Evolutionary conservation across 345 rosid species (phyloP), one percentile per base, ranked within the genome.

Genomic region (Conringia planisiliqua): DNA sequence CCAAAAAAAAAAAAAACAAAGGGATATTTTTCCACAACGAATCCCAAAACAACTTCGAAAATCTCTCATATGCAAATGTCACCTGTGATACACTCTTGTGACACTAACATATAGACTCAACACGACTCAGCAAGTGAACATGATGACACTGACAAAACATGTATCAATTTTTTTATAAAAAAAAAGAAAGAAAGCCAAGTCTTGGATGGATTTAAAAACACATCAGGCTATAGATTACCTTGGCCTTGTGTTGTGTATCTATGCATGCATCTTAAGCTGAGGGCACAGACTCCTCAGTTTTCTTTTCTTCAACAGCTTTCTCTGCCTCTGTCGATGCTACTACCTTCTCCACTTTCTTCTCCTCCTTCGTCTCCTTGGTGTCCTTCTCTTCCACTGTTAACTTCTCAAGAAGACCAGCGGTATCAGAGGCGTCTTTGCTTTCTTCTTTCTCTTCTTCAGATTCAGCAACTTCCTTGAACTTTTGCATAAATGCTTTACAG

Each of bases 401-500:
- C 70, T 81, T 88, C 79, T 88, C 86, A 9, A 93, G 88, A 52
- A 83, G 88, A 36, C 83, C 88, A 47, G 90, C 94, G n/a, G 92
- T 72, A n/a, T 84, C 86, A 64, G 85, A 54, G 6, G 96, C 92
- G 44, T 86, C 94, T 77, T 83, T 67, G 65, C 83, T 85, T 79
- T 87, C 97, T 81, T 86, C 92, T 66, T 81, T 85, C 7, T 44
- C 32, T 42, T 78, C 78, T 76, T 85, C 93, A 13, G 85, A 81
- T 68, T 90, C 93, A 9, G 89, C 90, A 66, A 90, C 88, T 77
- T 91, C 94, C 81, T 85, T 84, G 74, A 91, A 71, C 63, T 5
- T 85, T 62, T 93, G 89, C 98, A 88, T 93, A 68, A 93, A 93
- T 20, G 78, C 81, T 80, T 89, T 93, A 84, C 96, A 88, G 73